A percentile compares a stretch with the other conserved stretches of the same genome.
These are phyloP conservation scores for Apium graveolens DNA, from an alignment of 129 eudicot genomes.

Conservation along the genomic window DNA sequence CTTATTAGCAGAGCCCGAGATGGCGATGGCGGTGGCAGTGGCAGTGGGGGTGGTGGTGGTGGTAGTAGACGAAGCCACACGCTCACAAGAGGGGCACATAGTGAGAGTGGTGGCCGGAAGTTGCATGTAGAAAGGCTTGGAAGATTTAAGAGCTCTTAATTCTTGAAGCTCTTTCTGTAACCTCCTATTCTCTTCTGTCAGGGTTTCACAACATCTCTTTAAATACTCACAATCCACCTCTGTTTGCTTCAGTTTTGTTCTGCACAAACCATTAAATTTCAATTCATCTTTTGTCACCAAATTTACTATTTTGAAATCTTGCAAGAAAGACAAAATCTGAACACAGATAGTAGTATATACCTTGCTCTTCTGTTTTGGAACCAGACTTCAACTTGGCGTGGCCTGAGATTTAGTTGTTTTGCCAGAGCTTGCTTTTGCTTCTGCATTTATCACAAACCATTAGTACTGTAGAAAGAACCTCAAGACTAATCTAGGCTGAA, in stretches of 20 bases:
- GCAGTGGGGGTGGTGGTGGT: conserved; percentile 17
- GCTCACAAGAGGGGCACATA: conserved; percentile 95
- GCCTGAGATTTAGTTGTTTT: conserved; percentile 82
- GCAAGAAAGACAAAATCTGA: background rate
- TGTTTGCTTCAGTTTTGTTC: conserved; percentile 95
- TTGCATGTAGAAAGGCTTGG: conserved; percentile 92
- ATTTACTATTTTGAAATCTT: background rate
- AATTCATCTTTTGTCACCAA: background rate
- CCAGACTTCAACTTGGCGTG: conserved; percentile 99
- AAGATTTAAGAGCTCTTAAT: conserved; percentile 72
- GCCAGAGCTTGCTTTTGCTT: conserved; percentile 80
- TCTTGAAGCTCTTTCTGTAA: conserved; percentile 94
- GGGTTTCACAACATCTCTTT: conserved; percentile 83
- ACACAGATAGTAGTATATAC: conserved; percentile 6
- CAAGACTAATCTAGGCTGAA: no score
- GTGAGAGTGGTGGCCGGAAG: conserved; percentile 94
- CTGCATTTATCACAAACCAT: conserved; percentile 30
- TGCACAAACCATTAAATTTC: conserved; percentile 8
- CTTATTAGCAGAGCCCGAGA: no score
- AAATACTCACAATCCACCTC: conserved; percentile 98
- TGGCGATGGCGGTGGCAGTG: no score
- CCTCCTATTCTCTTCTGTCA: conserved; percentile 94
- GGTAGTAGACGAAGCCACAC: conserved; percentile 61
- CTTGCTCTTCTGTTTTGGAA: conserved; percentile 97
- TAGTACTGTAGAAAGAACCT: background rate